Conservation (phyloP, 1,284 basidiomycete genomes). For the Rhodotorula sp. region DNA sequence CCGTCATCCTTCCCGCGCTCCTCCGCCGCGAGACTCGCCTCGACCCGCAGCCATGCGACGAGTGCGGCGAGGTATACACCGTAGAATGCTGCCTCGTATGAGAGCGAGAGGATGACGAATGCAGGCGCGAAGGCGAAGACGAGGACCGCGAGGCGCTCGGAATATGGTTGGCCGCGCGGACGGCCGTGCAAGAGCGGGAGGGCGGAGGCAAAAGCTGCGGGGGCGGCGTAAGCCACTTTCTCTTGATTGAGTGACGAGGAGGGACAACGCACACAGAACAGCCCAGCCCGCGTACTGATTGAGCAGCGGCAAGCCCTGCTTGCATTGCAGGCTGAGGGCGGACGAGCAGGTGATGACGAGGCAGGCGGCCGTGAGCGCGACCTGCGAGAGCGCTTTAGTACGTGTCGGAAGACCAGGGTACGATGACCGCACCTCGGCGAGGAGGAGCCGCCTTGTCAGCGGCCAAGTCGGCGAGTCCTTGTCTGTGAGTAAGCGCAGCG, state of each 20-base stretch:
- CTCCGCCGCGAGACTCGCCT: conserved; percentile 51
- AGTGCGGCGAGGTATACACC: conserved; percentile 66
- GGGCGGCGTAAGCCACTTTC: conserved; percentile 8
- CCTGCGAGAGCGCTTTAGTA: background rate
- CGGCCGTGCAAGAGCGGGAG: conserved; percentile 25
- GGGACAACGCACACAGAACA: conserved; percentile 60
- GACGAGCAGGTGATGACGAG: conserved; percentile 64
- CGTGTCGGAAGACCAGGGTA: background rate
- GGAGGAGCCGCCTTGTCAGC: conserved; percentile 5
- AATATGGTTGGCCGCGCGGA: conserved; percentile 40
- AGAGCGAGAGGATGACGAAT: conserved; percentile 79
- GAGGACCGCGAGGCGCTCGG: conserved; percentile 48
- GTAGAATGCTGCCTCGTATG: conserved; percentile 80
- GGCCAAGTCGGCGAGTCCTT: conserved; percentile 10
- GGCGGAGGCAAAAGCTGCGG: conserved; percentile 1
- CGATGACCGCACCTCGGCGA: conserved; percentile 16
- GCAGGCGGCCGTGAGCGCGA: conserved; percentile 56
- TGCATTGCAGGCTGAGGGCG: conserved; percentile 63
- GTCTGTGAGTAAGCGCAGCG: conserved; percentile 1
- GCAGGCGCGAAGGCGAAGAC: conserved; percentile 69
- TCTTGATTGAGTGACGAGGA: conserved; percentile 49
- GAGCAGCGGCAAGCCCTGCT: conserved; percentile 64
- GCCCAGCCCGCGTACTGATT: conserved; percentile 71
- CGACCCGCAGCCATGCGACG: conserved; percentile 70
- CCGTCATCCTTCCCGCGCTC: background rate